Conservation (phyloP, 2,329 filamentous ascomycete genomes). For the Epichloe sibirici region DNA sequence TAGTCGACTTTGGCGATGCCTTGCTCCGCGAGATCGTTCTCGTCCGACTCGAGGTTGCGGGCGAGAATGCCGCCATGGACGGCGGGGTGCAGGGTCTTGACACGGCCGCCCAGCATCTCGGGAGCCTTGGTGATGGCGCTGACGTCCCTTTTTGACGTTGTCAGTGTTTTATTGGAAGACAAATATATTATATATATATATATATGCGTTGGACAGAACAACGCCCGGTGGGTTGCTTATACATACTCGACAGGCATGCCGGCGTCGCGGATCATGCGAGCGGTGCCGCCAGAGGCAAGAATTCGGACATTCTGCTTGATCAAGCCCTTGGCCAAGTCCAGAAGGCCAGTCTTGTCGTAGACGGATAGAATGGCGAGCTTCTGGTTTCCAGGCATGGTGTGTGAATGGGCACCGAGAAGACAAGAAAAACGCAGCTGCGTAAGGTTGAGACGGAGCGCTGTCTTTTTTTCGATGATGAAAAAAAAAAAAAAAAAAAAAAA, state of each 20-base stretch:
- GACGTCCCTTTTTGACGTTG: slow-evolving; percentile 50
- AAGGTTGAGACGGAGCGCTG: neutral
- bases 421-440: neutral
- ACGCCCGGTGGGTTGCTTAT: neutral
- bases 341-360: slow-evolving; percentile 93
- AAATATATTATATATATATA: too few relatives aligned
- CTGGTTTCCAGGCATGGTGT: slow-evolving; percentile 31
- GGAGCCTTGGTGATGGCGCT: slow-evolving; percentile 94
- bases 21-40: slow-evolving; percentile 91
- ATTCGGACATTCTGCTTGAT: slow-evolving; percentile 83
- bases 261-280: slow-evolving; percentile 92
- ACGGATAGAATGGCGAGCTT: slow-evolving; percentile 86
- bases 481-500: too few relatives aligned
- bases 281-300: slow-evolving; percentile 87
- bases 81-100: slow-evolving; percentile 92
- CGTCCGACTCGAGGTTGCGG: slow-evolving; percentile 84
- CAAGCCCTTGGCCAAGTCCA: slow-evolving; percentile 86
- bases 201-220: too few relatives aligned
- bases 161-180: too few relatives aligned
- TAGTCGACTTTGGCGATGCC: slow-evolving; percentile 93
- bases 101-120: slow-evolving; percentile 79
- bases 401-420: slow-evolving; percentile 9
- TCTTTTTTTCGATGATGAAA: too few relatives aligned
- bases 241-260: slow-evolving; percentile 87
- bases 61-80: slow-evolving; percentile 87